Evolutionary conservation across 306 rosid species (phyloP).

Genomic region (Aeschynomene evenia): DNA sequence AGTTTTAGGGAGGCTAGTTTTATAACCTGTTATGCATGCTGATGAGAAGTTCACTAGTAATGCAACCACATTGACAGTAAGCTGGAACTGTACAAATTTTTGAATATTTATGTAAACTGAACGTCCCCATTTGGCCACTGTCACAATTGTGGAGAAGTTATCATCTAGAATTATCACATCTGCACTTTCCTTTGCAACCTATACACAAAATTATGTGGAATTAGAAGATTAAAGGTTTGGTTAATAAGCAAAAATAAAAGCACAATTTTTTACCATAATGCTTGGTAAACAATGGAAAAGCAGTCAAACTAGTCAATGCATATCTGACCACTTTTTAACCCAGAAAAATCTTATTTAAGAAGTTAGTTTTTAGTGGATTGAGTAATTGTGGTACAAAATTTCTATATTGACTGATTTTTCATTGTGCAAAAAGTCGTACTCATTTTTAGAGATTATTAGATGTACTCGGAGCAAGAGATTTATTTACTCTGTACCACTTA

Average conservation of each 20-base stretch:
- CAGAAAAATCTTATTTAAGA: too few species aligned
- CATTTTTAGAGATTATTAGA: too few species aligned
- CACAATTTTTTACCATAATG: neutral
- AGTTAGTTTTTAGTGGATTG: too few species aligned
- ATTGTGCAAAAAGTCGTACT: too few species aligned
- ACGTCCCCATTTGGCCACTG: constrained; percentile 97
- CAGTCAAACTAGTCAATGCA: too few species aligned
- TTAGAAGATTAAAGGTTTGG: constrained; percentile 8
- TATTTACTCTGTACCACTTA: too few species aligned
- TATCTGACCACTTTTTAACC: neutral
- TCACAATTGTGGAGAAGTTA: constrained; percentile 92
- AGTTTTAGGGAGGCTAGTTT: constrained; percentile 12
- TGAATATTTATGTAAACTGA: constrained; percentile 93
- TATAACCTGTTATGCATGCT: constrained; percentile 81
- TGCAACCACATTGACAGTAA: constrained; percentile 93
- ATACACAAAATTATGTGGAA: constrained; percentile 24
- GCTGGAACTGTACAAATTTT: constrained; percentile 92
- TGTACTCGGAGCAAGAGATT: too few species aligned
- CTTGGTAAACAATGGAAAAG: too few species aligned
- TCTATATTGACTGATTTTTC: too few species aligned
- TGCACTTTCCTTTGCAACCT: constrained; percentile 99
- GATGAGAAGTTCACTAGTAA: constrained; percentile 87
- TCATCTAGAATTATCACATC: constrained; percentile 94
- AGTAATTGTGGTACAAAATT: too few species aligned
- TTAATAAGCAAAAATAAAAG: neutral